Base-by-base conservation (phyloP, 352 stramenopile genomes). In the Pythium biforme region DNA sequence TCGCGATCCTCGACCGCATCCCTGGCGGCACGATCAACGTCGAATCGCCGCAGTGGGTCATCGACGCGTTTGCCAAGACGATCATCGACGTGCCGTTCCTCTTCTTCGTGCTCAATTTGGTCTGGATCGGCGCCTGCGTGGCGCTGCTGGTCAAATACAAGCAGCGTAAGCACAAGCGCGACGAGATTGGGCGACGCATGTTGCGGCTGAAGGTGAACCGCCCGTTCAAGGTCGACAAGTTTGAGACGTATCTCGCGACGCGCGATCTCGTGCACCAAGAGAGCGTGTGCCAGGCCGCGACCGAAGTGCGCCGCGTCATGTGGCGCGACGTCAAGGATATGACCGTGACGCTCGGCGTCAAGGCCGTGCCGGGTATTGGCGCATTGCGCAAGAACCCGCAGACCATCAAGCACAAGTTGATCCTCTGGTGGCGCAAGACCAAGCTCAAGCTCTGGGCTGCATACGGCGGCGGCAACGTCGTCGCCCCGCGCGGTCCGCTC, bases 1-100 rank as follows among this genome's bases (percentile, higher is more conserved):
- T 98, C 69, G 88, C 93, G 26, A 66, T 98, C 10, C 66, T 98
- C 27, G 95, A 99, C 67, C 84, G 94, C 29, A 72, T 98, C 31
- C 97, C 92, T 9, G 95, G 94, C 15, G 81, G 87, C n/a, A 80
- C 53, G 20, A 92, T 96, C 78, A 92, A 92, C 48, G 79, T 97
- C 4, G 71, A 94, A 4, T 92, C 97, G 75, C 77, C 89, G 19
- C 67, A 73, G 29, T 97, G 86, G 87, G 74, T 94, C 15, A 48
- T 90, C 2, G 59, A 58, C 19, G 65, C 60, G 0, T 77, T 90
- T 12, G 58, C 65, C 7, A 72, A 81, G 55, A 26, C 73, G 0
- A 76, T 90, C 37, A 79, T 88, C 39, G 72, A 90, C 0, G 60
- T 76, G 15, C 78, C 81, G 33, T 66, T 86, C 19, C 59, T 90